These are phyloP conservation scores for Exophiala dermatitidis DNA, from an alignment of 2,329 filamentous ascomycete species.

Conservation along the genomic window DNA sequence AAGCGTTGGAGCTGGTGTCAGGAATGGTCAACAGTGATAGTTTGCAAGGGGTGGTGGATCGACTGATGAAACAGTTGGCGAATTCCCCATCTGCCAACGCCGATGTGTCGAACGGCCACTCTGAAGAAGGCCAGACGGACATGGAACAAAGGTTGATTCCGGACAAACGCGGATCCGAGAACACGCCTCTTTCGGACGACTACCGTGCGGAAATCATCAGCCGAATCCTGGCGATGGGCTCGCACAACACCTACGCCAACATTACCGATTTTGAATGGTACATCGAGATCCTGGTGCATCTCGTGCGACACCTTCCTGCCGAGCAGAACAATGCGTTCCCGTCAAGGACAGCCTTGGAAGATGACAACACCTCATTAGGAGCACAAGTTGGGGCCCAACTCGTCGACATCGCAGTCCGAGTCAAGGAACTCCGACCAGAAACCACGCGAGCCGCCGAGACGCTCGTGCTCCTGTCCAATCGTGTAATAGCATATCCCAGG, in stretches of 20 bases:
- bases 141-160: conserved; percentile 49
- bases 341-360: conserved; percentile 22
- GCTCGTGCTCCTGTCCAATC: conserved; percentile 56
- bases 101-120: conserved; percentile 33
- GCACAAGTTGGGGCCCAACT: conserved; percentile 69
- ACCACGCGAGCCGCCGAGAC: conserved; percentile 76
- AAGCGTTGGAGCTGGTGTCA: conserved; percentile 83
- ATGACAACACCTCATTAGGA: conserved; percentile 26
- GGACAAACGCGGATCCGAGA: conserved; percentile 45
- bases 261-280: conserved; percentile 96
- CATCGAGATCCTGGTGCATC: conserved; percentile 77
- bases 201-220: conserved; percentile 78
- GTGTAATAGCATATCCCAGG: conserved; percentile 50
- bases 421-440: conserved; percentile 70
- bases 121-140: conserved; percentile 41
- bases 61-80: conserved; percentile 74
- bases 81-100: conserved; percentile 53
- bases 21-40: conserved; percentile 91
- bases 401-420: conserved; percentile 84
- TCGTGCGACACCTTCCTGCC: conserved; percentile 40
- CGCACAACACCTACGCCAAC: conserved; percentile 77
- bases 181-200: conserved; percentile 68
- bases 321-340: conserved; percentile 1
- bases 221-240: conserved; percentile 81
- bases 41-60: conserved; percentile 72